Conservation (phyloP, 1,139 yeast species). For the Wickerhamomyces sp. region DNA sequence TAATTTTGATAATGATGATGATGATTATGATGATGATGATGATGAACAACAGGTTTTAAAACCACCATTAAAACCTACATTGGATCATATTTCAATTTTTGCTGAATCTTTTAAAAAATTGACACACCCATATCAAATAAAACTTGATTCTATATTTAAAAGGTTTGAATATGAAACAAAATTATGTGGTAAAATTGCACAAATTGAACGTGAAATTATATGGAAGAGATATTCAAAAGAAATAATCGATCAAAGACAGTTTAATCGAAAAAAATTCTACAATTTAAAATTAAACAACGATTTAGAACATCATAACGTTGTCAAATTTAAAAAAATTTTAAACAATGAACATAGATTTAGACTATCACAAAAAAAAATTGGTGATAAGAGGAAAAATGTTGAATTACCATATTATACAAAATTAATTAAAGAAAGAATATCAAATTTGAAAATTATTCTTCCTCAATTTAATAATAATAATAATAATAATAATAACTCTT, state of each 20-base stretch:
- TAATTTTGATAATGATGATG: neutral
- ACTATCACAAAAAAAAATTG: constrained; percentile 13
- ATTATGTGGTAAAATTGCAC: constrained; percentile 16
- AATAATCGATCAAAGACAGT: constrained; percentile 19
- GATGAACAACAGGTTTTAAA: too few species aligned
- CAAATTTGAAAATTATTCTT: too few species aligned
- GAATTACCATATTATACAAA: neutral
- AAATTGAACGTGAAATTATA: constrained; percentile 11
- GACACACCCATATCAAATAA: constrained; percentile 14
- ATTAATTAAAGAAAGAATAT: neutral
- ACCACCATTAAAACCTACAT: constrained; percentile 2
- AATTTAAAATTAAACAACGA: constrained; percentile 19
- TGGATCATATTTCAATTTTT: constrained; percentile 21
- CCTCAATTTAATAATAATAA: too few species aligned
- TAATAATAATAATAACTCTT: too few species aligned
- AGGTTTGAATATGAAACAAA: constrained; percentile 18
- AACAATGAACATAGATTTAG: constrained; percentile 11
- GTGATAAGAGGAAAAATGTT: constrained; percentile 7
- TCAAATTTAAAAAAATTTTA: constrained; percentile 7
- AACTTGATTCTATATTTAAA: constrained; percentile 13
- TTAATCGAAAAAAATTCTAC: constrained; percentile 11
- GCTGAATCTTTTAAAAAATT: constrained; percentile 21
- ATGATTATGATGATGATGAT: too few species aligned
- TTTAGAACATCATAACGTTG: constrained; percentile 20
- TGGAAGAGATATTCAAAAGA: constrained; percentile 24